These are phyloP conservation scores for Schizophyllum commune DNA, from an alignment of 1,284 basidiomycete genomes.

Conservation along the genomic window DNA sequence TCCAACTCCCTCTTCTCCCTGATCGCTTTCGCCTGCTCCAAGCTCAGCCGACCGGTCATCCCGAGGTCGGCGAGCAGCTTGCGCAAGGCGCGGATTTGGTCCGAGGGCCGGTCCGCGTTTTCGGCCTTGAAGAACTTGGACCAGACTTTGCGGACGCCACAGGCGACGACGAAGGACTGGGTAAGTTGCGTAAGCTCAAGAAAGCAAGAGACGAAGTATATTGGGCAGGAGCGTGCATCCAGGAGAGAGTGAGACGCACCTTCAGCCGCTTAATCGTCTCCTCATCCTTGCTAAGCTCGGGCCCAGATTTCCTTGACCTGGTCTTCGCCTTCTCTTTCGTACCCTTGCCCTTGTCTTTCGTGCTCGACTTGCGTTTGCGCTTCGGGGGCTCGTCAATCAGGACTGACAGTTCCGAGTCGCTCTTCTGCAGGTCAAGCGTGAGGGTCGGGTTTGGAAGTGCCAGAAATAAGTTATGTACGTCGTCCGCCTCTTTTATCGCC, in stretches of 20 bases:
- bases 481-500: neutral
- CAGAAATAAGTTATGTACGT: neutral
- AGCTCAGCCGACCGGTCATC: slow-evolving; percentile 70
- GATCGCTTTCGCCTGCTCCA: slow-evolving; percentile 74
- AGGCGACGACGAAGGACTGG: slow-evolving; percentile 65
- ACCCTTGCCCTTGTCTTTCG: slow-evolving; percentile 16
- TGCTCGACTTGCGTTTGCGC: slow-evolving; percentile 25
- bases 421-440: slow-evolving; percentile 23
- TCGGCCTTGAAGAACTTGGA: slow-evolving; percentile 59
- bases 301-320: slow-evolving; percentile 19
- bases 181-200: neutral
- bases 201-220: no score
- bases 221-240: no score
- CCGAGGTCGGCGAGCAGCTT: slow-evolving; percentile 64
- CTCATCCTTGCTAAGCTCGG: slow-evolving; percentile 40
- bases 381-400: slow-evolving; percentile 51
- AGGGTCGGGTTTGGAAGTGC: neutral
- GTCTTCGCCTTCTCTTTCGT: slow-evolving; percentile 21
- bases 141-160: slow-evolving; percentile 80
- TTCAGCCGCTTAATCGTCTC: slow-evolving; percentile 55
- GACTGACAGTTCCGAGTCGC: slow-evolving; percentile 55
- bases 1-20: slow-evolving; percentile 66
- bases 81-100: slow-evolving; percentile 62
- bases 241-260: no score
- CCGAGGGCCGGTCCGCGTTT: slow-evolving; percentile 41